Base-by-base conservation (phyloP, 192 early-diverging fungal genomes). In the Obelidium mucronatum region DNA sequence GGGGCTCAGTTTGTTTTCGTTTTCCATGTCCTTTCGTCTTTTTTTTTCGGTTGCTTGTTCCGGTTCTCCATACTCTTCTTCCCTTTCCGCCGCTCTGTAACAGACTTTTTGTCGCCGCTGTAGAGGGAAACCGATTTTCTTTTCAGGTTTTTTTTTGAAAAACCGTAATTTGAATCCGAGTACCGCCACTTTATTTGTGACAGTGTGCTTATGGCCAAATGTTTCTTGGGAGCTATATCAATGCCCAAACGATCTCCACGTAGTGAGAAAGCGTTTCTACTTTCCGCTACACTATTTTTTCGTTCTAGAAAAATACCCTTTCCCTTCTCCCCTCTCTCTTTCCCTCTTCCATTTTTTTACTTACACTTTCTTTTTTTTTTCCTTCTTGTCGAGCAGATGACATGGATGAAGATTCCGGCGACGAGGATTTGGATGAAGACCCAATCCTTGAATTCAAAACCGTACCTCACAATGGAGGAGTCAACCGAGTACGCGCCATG, bases 401-500 rank as follows among this genome's bases (percentile, higher is more conserved):
- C 3, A 67, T 56, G 63, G 88, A 81, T 24, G 93, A 93, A n/a
- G 90, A 89, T 33, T 91, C 91, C 48, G 92, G 95, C 64, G 91
- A 91, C 55, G 91, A 94, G 63, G 93, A 92, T 74, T 85, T 98
- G 4, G 97, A 98, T 81, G 96, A 98, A 61, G 96, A 99, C 71
- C 96, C 97, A 8, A 86, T 96, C 55, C 85, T 98, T 24, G 97
- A 98, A 80, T 85, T 89, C 81, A 90, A 88, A 76, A 89, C 88
- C 15, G 82, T 97, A 59, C 87, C 93, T 26, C 96, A 98, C 77
- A 78, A 86, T 75, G 96, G 97, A 73, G 96, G 97, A 33, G 91
- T 98, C 26, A 98, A 98, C 83, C 91, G 97, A 28, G 79, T 97
- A 44, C 86, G 97, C 89, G 85, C 82, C 0, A 93, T 91, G 89